A percentile compares a stretch with the other conserved stretches of the same genome.
These are phyloP conservation scores for Alternaria angustiovoidea DNA, from an alignment of 2,329 filamentous ascomycete species.

Conservation along the genomic window DNA sequence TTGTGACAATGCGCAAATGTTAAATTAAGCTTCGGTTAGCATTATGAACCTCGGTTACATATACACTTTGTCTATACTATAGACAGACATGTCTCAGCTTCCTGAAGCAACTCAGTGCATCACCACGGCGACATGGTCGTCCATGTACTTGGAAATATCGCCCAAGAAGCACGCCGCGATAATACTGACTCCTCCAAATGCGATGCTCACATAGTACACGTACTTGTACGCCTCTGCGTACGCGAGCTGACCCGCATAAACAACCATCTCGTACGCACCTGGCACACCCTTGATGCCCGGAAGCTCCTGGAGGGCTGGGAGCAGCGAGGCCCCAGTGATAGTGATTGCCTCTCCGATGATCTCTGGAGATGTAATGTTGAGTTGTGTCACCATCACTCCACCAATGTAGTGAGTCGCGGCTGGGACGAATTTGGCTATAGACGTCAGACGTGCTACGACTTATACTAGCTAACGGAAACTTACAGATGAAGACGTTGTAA, in stretches of 20 bases:
- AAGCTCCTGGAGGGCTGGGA: slow-evolving; percentile 56
- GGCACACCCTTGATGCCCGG: slow-evolving; percentile 58
- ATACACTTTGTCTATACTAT: background rate
- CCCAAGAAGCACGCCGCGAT: slow-evolving; percentile 66
- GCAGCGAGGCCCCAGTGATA: slow-evolving; percentile 56
- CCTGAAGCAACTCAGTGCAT: slow-evolving; percentile 13
- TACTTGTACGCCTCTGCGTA: slow-evolving; percentile 68
- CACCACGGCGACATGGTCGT: slow-evolving; percentile 33
- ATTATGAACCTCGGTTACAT: background rate
- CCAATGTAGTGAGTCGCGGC: slow-evolving; percentile 37
- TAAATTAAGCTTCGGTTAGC: background rate
- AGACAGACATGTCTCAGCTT: background rate
- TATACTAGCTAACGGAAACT: background rate
- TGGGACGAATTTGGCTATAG: slow-evolving; percentile 31
- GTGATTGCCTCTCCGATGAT: slow-evolving; percentile 59
- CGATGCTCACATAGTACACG: slow-evolving; percentile 69
- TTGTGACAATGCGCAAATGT: background rate
- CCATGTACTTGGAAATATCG: slow-evolving; percentile 58
- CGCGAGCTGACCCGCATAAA: slow-evolving; percentile 64
- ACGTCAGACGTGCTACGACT: background rate
- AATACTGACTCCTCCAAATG: slow-evolving; percentile 66
- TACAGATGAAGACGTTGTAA: slow-evolving; percentile 47
- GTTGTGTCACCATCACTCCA: slow-evolving; percentile 57
- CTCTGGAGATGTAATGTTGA: slow-evolving; percentile 57
- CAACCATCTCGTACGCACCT: slow-evolving; percentile 47